Evolutionary conservation across 1,139 yeast genomes (phyloP).

Genomic region (Suhomyces bolitotheri): DNA sequence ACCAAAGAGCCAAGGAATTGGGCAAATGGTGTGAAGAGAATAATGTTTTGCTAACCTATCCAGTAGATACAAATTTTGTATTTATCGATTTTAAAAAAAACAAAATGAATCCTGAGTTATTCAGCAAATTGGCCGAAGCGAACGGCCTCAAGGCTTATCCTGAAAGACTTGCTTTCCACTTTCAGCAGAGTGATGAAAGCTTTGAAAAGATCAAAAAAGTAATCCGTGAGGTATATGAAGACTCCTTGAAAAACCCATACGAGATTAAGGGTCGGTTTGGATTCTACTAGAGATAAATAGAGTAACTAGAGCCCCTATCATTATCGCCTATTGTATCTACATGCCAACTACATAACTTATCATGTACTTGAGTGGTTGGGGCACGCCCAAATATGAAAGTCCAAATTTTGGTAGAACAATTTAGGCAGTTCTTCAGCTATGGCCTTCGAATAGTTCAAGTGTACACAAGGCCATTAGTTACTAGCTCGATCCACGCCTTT

Average conservation of each 20-base stretch:
- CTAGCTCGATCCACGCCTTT: no score
- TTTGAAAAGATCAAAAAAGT: conserved; percentile 32
- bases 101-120: conserved; percentile 57
- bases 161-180: conserved; percentile 42
- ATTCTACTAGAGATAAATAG: conserved; percentile 1
- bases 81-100: conserved; percentile 66
- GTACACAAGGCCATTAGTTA: no score
- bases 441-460: no score
- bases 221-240: conserved; percentile 31
- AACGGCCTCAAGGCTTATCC: conserved; percentile 35
- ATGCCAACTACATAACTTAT: no score
- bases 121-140: conserved; percentile 58
- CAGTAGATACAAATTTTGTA: conserved; percentile 85
- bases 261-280: conserved; percentile 11
- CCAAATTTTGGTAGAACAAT: no score
- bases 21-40: conserved; percentile 59
- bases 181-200: conserved; percentile 38
- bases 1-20: conserved; percentile 64
- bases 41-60: conserved; percentile 63
- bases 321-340: no score
- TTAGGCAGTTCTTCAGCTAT: no score
- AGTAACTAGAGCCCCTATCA: no score
- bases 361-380: no score
- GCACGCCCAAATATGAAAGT: conserved; percentile 8
- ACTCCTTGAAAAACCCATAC: conserved; percentile 32